Percentiles rank a stretch among this genome's conserved stretches.
phyloP scores from a whole-genome alignment of 306 rosid genomes.

The Malus fusca region DNA sequence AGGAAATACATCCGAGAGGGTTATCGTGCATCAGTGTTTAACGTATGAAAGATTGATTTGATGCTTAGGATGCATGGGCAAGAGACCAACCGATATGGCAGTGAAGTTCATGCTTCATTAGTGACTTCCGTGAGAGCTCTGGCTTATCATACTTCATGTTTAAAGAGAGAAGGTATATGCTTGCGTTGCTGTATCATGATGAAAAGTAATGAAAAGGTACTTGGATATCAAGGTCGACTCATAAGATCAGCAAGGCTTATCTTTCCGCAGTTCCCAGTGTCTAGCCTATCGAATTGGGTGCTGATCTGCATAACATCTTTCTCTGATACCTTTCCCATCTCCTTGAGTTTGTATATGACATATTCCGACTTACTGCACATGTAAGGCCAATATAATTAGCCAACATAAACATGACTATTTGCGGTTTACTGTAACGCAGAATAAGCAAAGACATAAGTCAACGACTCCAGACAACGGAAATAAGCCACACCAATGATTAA shows the following conservation, averaged over 20 bases:
- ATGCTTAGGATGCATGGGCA: neutral
- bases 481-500: neutral
- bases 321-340: constrained; percentile 80
- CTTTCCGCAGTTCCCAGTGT: constrained; percentile 72
- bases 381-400: constrained; percentile 8
- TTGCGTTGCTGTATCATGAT: neutral
- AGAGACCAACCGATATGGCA: neutral
- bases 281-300: constrained; percentile 73
- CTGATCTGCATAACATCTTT: constrained; percentile 72
- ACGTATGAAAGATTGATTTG: neutral
- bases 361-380: constrained; percentile 79
- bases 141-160: constrained; percentile 2
- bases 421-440: neutral
- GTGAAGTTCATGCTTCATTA: neutral
- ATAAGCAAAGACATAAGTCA: neutral
- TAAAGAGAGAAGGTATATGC: neutral
- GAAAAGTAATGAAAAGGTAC: neutral
- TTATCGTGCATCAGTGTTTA: neutral
- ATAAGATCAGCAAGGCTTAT: constrained; percentile 75
- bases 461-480: neutral
- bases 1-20: neutral
- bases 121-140: constrained; percentile 30
- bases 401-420: constrained; percentile 3
- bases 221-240: constrained; percentile 26
- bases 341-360: constrained; percentile 93